Percentiles rank a stretch among this genome's conserved stretches.
phyloP scores from a whole-genome alignment of 164 flowering plant species.

The Berberis vulgaris region DNA sequence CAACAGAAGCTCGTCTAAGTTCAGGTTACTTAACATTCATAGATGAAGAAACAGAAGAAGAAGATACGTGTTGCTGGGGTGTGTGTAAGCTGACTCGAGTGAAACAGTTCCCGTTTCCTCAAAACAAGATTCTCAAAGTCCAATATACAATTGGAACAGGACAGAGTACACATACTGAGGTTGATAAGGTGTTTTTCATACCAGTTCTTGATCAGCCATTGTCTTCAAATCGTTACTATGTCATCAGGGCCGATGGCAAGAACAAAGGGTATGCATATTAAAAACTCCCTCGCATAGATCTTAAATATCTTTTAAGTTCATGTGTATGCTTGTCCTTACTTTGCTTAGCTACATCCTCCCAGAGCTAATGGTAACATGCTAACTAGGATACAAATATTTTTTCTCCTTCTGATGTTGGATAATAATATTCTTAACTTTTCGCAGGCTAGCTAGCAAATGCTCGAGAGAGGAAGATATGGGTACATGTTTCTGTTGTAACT shows the following conservation, averaged over 20 bases:
- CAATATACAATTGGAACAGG: neutral
- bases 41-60: constrained; percentile 1
- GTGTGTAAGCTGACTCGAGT: neutral
- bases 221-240: neutral
- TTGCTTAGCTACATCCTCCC: too few relatives aligned
- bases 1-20: neutral
- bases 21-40: neutral
- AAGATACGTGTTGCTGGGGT: neutral
- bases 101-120: neutral
- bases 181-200: neutral
- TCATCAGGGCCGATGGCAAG: neutral
- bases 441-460: constrained; percentile 36
- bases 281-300: neutral
- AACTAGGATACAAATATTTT: too few relatives aligned
- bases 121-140: neutral
- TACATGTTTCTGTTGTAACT: constrained; percentile 26
- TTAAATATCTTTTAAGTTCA: too few relatives aligned
- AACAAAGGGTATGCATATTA: neutral
- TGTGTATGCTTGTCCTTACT: too few relatives aligned
- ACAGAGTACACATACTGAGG: neutral
- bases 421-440: neutral
- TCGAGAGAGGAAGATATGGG: constrained; percentile 39
- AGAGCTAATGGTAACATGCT: too few relatives aligned
- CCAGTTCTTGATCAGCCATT: neutral
- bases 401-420: neutral